phyloP scores from a whole-genome alignment of 192 early-diverging fungal genomes.

The Backusella mclennaniae region DNA sequence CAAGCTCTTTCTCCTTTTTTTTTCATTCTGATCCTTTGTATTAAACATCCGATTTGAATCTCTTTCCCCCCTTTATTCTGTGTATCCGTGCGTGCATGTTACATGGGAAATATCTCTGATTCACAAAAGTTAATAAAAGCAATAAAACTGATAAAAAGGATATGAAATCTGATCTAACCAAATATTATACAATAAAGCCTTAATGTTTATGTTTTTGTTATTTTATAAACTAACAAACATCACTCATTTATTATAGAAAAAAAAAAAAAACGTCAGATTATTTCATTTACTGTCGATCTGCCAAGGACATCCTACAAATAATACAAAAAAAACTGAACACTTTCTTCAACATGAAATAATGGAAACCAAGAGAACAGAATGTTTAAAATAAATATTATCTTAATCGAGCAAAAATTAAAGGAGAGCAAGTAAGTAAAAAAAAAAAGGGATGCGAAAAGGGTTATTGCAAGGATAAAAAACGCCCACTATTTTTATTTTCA shows the following conservation, averaged over 20 bases:
- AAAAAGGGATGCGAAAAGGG: not conserved
- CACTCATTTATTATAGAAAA: not conserved
- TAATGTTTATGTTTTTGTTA: not conserved
- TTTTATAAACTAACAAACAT: not conserved
- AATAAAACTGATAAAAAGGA: not conserved
- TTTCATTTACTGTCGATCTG: not conserved
- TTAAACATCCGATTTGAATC: not conserved
- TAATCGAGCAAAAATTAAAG: not conserved
- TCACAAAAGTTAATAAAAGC: not conserved
- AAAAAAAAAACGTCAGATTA: not conserved
- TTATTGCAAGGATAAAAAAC: not conserved
- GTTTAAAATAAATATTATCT: not conserved
- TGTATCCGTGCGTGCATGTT: slow-evolving; percentile 8
- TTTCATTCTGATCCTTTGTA: not conserved
- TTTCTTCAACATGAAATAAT: not conserved
- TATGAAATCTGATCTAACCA: not conserved
- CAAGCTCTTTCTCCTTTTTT: not conserved
- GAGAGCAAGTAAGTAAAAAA: not conserved
- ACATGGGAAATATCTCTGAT: not conserved
- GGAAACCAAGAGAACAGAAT: not conserved
- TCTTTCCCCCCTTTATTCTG: not conserved
- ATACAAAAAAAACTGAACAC: not conserved
- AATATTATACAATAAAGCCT: not conserved
- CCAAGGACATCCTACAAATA: not conserved
- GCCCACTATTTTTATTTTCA: not conserved